These are phyloP conservation scores for Sugiyamaella novakii DNA, from an alignment of 1,139 yeast species.

Conservation along the genomic window DNA sequence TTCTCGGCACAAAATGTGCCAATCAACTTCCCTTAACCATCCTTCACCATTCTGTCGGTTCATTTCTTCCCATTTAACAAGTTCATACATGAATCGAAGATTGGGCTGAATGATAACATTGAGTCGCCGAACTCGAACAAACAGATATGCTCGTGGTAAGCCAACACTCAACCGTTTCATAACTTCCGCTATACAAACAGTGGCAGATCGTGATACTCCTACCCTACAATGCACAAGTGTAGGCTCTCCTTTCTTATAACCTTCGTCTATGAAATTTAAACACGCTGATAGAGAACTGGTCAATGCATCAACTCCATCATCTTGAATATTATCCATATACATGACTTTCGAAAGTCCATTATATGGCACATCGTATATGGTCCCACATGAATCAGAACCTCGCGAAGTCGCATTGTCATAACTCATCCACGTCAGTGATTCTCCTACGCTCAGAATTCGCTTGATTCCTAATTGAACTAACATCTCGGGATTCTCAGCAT, in stretches of 20 bases:
- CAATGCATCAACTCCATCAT: slow-evolving; percentile 55
- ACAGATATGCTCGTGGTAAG: slow-evolving; percentile 72
- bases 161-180: slow-evolving; percentile 71
- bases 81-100: slow-evolving; percentile 79
- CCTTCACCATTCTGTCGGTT: slow-evolving; percentile 39
- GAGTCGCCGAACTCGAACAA: slow-evolving; percentile 78
- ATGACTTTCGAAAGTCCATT: slow-evolving; percentile 42
- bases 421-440: slow-evolving; percentile 60
- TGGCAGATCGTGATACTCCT: slow-evolving; percentile 89
- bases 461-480: slow-evolving; percentile 67
- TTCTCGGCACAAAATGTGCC: slow-evolving; percentile 89
- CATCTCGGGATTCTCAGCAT: slow-evolving; percentile 73
- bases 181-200: slow-evolving; percentile 86
- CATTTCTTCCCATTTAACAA: slow-evolving; percentile 73
- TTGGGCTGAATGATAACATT: slow-evolving; percentile 93
- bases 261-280: slow-evolving; percentile 48
- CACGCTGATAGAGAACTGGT: slow-evolving; percentile 46
- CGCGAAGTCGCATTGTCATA: slow-evolving; percentile 29
- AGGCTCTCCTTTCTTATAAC: slow-evolving; percentile 45
- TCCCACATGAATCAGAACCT: slow-evolving; percentile 16
- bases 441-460: slow-evolving; percentile 86
- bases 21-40: slow-evolving; percentile 72
- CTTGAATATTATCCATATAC: slow-evolving; percentile 49
- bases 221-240: slow-evolving; percentile 86
- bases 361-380: slow-evolving; percentile 28